Evolutionary conservation across 2,329 filamentous ascomycete species (phyloP), one percentile per base, ranked within the genome.

Genomic region (Pseudogymnoascus sp.): DNA sequence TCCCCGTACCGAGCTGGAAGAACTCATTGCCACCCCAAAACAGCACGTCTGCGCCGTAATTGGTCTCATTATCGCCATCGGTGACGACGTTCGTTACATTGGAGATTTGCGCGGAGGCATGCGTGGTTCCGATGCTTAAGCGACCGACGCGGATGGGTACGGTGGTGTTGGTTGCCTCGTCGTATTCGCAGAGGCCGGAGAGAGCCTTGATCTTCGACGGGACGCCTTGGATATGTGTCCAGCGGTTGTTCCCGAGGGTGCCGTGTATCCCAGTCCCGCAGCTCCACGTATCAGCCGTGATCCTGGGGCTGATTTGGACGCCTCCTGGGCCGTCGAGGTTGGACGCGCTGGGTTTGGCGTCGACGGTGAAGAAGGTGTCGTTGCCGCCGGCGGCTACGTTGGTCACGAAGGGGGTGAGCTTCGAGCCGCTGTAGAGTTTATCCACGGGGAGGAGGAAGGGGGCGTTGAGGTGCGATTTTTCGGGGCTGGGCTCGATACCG

Each of bases 21-120:
- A 88, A 85, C 78, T 98, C 93, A 72, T 98, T 99, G 62, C 92
- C 92, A 67, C 95, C 95, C 91, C 93, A 99, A 80, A 91, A 96
- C 1, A 98, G 75, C 31, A 93, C 87, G 74, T 98, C 95, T 4
- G 89, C 86, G 60, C 95, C 95, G 85, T 88, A 96, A 73, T 95
- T 93, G 1, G 87, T 91, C 71, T 92, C 89, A 68, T 90, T 89
- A 43, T 84, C 79, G 1, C 82, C 81, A 1, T 81, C 78, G 1
- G 87, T 82, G 14, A 80, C 77, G 5, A 92, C 81, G 62, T 86
- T 81, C 0, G 90, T 90, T 31, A 89, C 84, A 73, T 97, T 97
- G 72, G 87, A 83, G 85, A 98, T 87, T 8, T 95, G 82, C 1
- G 92, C 93, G 0, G 90, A 85, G 34, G 86, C 88, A 75, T 99